Base-by-base conservation (phyloP, 805 yeast genomes). In the Myxozyma nipponensis region DNA sequence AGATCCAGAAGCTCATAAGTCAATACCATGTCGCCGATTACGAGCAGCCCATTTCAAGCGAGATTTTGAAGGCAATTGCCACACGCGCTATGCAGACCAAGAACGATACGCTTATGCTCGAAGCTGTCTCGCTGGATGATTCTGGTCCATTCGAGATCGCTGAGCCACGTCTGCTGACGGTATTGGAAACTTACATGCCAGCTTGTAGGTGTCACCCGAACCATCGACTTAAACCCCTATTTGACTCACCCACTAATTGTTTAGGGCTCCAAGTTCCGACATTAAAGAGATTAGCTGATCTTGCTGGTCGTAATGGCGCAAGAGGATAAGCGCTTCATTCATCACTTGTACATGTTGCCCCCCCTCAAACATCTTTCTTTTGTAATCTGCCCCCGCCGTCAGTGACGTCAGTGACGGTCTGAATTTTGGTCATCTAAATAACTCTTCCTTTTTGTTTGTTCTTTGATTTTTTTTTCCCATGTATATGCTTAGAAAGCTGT, bases 11-110 rank as follows among this genome's bases (percentile, higher is more conserved):
- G 69, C 74, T 93, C 66, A 83, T 93, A 58, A 77, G 91, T 15
- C 95, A 86, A 66, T 93, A 95, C 66, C 82, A 81, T 56, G 85
- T 84, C 57, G 96, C 96, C 7, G 98, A 91, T 65, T 93, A 91
- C 66, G 98, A 93, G 72, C 79, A 88, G 1, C 97, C 98, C 39
- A 83, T 91, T 54, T 82, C 91, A 15, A 83, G 86, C 38, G 84
- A 81, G 48, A 88, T 90, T 46, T 76, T 87, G 57, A 81, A 83
- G 61, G 82, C 81, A 30, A 86, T 91, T 50, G 95, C 96, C 17
- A 47, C 62, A 23, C 56, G 66, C 35, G 72, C 71, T 37, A 58
- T 60, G 59, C 65, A 62, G 47, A 85, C 83, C 57, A 78, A 77
- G 62, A 59, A 64, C 36, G 66, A 65, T 39, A 61, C 63, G 28